Percentiles rank a stretch among this genome's conserved stretches.
These are phyloP conservation scores for Purshia tridentata DNA, from an alignment of 306 rosid species.

Conservation along the genomic window DNA sequence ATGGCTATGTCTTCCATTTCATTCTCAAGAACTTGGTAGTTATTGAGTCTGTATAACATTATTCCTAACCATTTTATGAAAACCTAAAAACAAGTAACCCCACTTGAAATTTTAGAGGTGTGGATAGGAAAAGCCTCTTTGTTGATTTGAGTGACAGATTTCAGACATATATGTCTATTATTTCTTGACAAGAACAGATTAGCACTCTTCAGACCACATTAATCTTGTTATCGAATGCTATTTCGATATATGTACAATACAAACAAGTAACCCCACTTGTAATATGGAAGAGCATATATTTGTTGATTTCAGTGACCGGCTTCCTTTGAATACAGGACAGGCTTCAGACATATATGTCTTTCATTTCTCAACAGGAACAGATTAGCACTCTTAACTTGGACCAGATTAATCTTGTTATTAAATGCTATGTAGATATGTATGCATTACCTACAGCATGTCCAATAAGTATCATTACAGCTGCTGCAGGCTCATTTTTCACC, in stretches of 20 bases:
- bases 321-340: neutral
- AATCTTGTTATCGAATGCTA: neutral
- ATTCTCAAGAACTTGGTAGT: neutral
- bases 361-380: neutral
- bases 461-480: too few species aligned
- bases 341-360: neutral
- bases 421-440: too few species aligned
- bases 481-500: too few species aligned
- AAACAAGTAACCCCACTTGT: too few species aligned
- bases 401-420: neutral
- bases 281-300: too few species aligned
- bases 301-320: neutral
- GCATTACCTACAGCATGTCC: too few species aligned
- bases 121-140: neutral
- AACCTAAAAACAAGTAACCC: neutral
- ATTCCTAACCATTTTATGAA: neutral
- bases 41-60: neutral
- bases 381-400: neutral
- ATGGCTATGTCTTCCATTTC: conserved; percentile 8
- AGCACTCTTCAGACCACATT: neutral
- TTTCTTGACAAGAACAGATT: neutral
- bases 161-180: neutral
- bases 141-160: neutral
- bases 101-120: neutral
- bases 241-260: too few species aligned